Percentiles rank a stretch among this genome's conserved stretches.
Evolutionary conservation across 495 filamentous ascomycete species (phyloP).

Genomic region (Trichocladium antarcticum): DNA sequence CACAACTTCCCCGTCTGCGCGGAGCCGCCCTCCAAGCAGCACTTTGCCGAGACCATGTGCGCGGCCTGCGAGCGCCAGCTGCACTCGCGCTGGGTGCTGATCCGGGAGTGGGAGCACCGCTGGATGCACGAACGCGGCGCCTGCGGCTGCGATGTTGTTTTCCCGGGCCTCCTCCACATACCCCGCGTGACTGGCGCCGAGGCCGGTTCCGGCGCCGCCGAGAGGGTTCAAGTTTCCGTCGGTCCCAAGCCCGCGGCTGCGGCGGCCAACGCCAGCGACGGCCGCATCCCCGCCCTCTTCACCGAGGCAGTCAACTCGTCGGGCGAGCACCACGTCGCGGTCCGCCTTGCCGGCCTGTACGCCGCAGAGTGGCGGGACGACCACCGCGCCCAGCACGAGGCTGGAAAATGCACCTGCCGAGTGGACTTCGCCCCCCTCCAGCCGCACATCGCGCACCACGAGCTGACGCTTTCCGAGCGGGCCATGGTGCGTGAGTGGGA

Average conservation of each 20-base stretch:
- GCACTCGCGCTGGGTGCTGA: constrained; percentile 31
- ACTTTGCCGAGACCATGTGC: constrained; percentile 29
- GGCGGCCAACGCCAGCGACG: background rate
- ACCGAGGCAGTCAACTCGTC: constrained; percentile 11
- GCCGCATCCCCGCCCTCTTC: constrained; percentile 18
- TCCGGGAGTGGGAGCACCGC: constrained; percentile 35
- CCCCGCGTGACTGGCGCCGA: constrained; percentile 23
- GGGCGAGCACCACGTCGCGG: constrained; percentile 12
- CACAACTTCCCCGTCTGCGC: constrained; percentile 28
- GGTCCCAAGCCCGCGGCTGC: background rate
- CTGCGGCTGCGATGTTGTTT: constrained; percentile 30
- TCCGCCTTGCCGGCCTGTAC: constrained; percentile 28
- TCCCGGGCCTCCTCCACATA: constrained; percentile 24
- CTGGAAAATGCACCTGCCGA: constrained; percentile 25
- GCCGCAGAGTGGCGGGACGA: constrained; percentile 34
- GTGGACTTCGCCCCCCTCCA: constrained; percentile 21
- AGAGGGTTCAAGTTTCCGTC: background rate
- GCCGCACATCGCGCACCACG: constrained; percentile 8
- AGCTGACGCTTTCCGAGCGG: constrained; percentile 7
- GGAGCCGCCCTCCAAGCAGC: constrained; percentile 16
- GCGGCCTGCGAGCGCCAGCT: constrained; percentile 28
- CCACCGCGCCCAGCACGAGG: constrained; percentile 27
- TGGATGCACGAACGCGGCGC: constrained; percentile 39
- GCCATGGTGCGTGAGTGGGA: constrained; percentile 8
- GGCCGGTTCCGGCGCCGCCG: background rate